Evolutionary conservation across 441 rosid genomes (phyloP).

Genomic region (Kokia cookei): DNA sequence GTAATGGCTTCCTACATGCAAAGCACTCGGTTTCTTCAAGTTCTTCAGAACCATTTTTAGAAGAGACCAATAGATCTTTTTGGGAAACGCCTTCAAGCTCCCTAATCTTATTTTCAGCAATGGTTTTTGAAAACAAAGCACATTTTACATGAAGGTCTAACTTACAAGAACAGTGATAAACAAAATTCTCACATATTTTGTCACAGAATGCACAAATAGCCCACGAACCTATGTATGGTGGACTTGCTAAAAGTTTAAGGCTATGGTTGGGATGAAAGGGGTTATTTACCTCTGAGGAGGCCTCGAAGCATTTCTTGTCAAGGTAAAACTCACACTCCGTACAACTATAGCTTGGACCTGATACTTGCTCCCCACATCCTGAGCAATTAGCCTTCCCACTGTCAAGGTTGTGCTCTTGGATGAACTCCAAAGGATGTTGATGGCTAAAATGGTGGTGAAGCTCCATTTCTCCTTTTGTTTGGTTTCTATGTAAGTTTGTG

Average conservation of each 20-base stretch:
- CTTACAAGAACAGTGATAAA: not conserved
- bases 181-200: not conserved
- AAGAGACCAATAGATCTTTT: not conserved
- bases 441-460: not conserved
- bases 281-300: constrained; percentile 10
- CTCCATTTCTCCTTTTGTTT: not conserved
- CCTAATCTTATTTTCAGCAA: not conserved
- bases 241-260: not conserved
- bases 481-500: not conserved
- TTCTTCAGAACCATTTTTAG: not conserved
- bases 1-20: not conserved
- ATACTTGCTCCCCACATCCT: not conserved
- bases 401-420: not conserved
- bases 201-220: not conserved
- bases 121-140: not conserved
- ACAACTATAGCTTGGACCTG: not conserved
- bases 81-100: not conserved
- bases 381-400: not conserved
- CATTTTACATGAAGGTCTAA: not conserved
- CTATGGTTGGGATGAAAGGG: constrained; percentile 11
- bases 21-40: not conserved
- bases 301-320: constrained; percentile 14
- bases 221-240: not conserved
- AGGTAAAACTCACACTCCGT: not conserved
- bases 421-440: not conserved